Base-by-base conservation (phyloP, 176 grass and related monocot genomes). In the Cymbopogon citratus region DNA sequence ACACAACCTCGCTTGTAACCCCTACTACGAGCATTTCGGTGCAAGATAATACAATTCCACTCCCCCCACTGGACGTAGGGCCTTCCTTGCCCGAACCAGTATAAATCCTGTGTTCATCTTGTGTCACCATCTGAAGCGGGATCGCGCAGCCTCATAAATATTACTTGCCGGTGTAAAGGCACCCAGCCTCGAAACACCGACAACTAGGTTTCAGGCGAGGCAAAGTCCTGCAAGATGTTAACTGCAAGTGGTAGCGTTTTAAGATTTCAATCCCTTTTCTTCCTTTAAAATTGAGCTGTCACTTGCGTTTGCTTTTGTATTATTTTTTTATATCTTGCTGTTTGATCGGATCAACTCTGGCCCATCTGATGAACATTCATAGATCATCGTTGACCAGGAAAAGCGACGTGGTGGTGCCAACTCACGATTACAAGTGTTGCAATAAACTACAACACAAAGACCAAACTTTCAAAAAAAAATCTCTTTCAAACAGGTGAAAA, bases 301-400 rank as follows among this genome's bases (percentile, higher is more conserved):
- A 83, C 57, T 79, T 44, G 40, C 25, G 64, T 51, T 61, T 5
- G 13, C 31, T 56, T 10, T 18, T 74, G 9, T 6, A 78, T 7
- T 87, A 78, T 19, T 82, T 36, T 69, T 25, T 0, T 21, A 4
- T 54, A 35, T 67, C 24, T n/a, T 54, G 16, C 19, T 59, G 23
- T 29, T 35, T 86, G 36, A 76, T 82, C 72, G 62, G 71, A 64
- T 76, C 38, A 51, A 8, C 19, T 9, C 18, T 33, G 45, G 23
- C 25, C 74, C 66, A 82, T 43, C 33, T 66, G 45, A 66, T 21
- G 67, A 43, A 14, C 60, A n/a, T 23, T 19, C 51, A 66, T 24
- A 40, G 19, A 28, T 62, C 49, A 62, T 28, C 44, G 78, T 73
- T 89, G 73, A 89, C 83, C 36, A 25, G 29, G 11, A 19, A 26